Percentiles rank a stretch among this genome's conserved stretches.
These are phyloP conservation scores for Rhizopogon rudus DNA, from an alignment of 768 basidiomycete genomes.

Conservation along the genomic window DNA sequence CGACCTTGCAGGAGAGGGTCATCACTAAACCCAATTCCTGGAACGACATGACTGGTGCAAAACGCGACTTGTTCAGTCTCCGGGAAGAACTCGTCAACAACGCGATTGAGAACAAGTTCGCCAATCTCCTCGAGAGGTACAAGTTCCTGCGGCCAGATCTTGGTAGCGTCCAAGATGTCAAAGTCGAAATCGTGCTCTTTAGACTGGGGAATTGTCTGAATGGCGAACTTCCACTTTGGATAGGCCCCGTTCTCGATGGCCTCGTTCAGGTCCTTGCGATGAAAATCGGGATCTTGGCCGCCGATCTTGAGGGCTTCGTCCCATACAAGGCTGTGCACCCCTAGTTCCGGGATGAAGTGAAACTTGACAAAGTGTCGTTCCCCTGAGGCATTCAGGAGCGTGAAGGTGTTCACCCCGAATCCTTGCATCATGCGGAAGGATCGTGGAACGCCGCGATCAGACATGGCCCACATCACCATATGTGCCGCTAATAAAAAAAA, in stretches of 20 bases:
- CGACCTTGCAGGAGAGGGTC: conserved; percentile 81
- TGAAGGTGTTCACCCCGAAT: conserved; percentile 83
- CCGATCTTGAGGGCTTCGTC: conserved; percentile 83
- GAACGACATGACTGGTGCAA: conserved; percentile 61
- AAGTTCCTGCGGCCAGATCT: conserved; percentile 79
- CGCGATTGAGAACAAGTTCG: conserved; percentile 60
- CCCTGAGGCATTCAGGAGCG: conserved; percentile 60
- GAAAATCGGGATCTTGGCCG: conserved; percentile 89
- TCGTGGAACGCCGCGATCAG: conserved; percentile 80
- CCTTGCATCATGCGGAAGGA: conserved; percentile 89
- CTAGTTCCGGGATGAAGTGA: conserved; percentile 77
- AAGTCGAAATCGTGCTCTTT: conserved; percentile 82
- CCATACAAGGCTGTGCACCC: conserved; percentile 82
- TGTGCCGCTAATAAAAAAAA: conserved; percentile 42
- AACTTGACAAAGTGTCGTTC: conserved; percentile 85
- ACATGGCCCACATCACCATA: conserved; percentile 83
- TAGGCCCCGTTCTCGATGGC: conserved; percentile 69
- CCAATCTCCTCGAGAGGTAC: conserved; percentile 78
- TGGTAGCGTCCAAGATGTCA: conserved; percentile 84
- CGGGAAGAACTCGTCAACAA: conserved; percentile 74
- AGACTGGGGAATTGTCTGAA: conserved; percentile 58
- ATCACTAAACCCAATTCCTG: conserved; percentile 66
- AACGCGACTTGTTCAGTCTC: conserved; percentile 90
- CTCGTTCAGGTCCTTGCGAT: conserved; percentile 81
- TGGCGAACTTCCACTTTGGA: conserved; percentile 76